Percentiles rank a stretch among this genome's conserved stretches.
These are phyloP conservation scores for Colletotrichum destructivum DNA, from an alignment of 2,329 filamentous ascomycete species.

Conservation along the genomic window DNA sequence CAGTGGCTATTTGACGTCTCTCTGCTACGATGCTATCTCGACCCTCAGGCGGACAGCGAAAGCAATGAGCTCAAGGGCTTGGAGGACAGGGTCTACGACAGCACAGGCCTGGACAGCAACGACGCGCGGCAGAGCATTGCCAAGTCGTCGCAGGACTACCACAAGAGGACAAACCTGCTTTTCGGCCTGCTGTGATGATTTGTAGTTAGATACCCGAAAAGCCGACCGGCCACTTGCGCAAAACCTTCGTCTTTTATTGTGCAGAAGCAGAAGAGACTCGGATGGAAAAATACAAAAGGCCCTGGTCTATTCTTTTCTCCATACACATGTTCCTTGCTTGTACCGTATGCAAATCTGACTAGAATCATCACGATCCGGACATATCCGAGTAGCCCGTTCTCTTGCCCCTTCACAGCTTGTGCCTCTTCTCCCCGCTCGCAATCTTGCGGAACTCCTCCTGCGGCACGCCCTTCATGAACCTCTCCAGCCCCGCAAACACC, in stretches of 20 bases:
- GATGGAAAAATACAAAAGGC: neutral
- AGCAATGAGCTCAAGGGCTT: conserved; percentile 59
- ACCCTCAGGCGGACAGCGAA: conserved; percentile 45
- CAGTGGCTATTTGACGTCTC: conserved; percentile 76
- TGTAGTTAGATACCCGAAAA: conserved; percentile 30
- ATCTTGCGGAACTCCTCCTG: conserved; percentile 92
- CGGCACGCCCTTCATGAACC: conserved; percentile 85
- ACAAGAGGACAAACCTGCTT: conserved; percentile 84
- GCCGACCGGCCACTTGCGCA: neutral
- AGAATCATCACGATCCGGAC: neutral
- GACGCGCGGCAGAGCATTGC: conserved; percentile 68
- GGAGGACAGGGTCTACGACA: conserved; percentile 60
- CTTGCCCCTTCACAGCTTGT: conserved; percentile 78
- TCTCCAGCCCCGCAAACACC: conserved; percentile 86
- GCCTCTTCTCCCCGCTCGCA: conserved; percentile 90
- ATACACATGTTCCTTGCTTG: neutral
- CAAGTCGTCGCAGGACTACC: conserved; percentile 81
- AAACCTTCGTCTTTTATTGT: neutral
- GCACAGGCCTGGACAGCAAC: conserved; percentile 62
- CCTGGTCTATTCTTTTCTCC: neutral
- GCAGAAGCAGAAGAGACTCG: neutral
- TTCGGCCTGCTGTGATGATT: conserved; percentile 79
- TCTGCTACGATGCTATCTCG: conserved; percentile 65
- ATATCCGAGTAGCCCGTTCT: no score
- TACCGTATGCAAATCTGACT: neutral